These are phyloP conservation scores for Jimgerdemannia flammicorona DNA, from an alignment of 192 early-diverging fungal genomes.

Conservation along the genomic window DNA sequence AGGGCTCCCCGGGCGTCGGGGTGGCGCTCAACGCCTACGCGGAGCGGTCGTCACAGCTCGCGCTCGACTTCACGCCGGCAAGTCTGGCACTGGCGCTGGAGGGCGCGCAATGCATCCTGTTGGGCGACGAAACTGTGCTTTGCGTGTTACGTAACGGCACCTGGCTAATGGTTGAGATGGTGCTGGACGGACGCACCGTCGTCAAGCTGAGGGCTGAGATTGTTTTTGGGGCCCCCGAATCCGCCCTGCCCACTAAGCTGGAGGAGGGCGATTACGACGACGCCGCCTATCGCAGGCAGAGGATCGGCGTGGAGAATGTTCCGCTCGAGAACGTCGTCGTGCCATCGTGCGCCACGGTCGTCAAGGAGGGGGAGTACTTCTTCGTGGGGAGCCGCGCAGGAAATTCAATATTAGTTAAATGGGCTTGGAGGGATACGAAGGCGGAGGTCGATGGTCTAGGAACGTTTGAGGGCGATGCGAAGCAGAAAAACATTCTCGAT, in stretches of 20 bases:
- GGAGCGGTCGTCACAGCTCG: constrained; percentile 38
- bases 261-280: constrained; percentile 10
- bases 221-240: not conserved
- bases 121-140: constrained; percentile 69
- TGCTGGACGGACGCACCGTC: constrained; percentile 75
- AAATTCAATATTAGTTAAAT: constrained; percentile 70
- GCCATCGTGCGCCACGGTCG: constrained; percentile 44
- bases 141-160: constrained; percentile 71
- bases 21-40: constrained; percentile 73
- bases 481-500: not conserved
- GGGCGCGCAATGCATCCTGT: constrained; percentile 54
- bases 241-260: constrained; percentile 16
- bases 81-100: constrained; percentile 70
- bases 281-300: not conserved
- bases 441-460: not conserved
- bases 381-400: constrained; percentile 68
- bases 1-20: constrained; percentile 75
- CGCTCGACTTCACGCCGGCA: constrained; percentile 41
- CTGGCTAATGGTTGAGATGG: constrained; percentile 68
- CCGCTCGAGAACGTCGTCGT: constrained; percentile 26
- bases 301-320: not conserved
- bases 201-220: constrained; percentile 59
- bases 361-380: constrained; percentile 53
- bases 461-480: not conserved
- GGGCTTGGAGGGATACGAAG: constrained; percentile 20